Percentiles rank a stretch among this genome's conserved stretches.
These are phyloP conservation scores for Annulohypoxylon maeteangense DNA, from an alignment of 495 filamentous ascomycete genomes.

Conservation along the genomic window DNA sequence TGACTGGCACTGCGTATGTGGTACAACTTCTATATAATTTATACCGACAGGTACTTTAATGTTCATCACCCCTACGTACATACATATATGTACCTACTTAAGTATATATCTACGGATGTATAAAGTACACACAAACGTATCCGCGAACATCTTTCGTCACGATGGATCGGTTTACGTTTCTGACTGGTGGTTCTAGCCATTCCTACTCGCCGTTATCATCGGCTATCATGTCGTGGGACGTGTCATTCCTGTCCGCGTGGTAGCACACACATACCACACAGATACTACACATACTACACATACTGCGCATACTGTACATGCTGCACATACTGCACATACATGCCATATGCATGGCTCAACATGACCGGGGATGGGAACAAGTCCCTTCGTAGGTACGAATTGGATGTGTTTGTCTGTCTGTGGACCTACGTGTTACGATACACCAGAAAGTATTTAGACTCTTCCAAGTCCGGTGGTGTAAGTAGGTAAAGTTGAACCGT, in stretches of 20 bases:
- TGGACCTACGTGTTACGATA: not conserved
- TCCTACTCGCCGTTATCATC: constrained; percentile 26
- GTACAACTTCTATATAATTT: constrained; percentile 16
- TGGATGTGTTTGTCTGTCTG: not conserved
- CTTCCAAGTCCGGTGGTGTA: not conserved
- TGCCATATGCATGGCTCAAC: constrained; percentile 32
- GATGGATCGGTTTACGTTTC: constrained; percentile 12
- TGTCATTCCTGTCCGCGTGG: constrained; percentile 33
- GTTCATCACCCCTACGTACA: not conserved
- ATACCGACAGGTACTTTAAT: not conserved
- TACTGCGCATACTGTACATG: not conserved
- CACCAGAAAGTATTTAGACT: constrained; percentile 22
- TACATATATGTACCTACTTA: not conserved
- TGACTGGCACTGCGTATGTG: constrained; percentile 34
- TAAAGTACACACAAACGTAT: not conserved
- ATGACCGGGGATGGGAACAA: constrained; percentile 1
- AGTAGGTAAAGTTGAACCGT: not conserved
- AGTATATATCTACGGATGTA: not conserved
- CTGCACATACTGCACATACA: not conserved
- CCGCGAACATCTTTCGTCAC: constrained; percentile 20
- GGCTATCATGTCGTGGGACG: constrained; percentile 34
- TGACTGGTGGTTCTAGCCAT: constrained; percentile 15
- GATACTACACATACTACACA: not conserved
- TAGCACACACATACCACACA: constrained; percentile 10
- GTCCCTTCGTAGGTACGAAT: constrained; percentile 3